Percentiles rank a stretch among this genome's conserved stretches.
phyloP scores from a whole-genome alignment of 1,284 basidiomycete genomes.

The Ganoderma multipileum region DNA sequence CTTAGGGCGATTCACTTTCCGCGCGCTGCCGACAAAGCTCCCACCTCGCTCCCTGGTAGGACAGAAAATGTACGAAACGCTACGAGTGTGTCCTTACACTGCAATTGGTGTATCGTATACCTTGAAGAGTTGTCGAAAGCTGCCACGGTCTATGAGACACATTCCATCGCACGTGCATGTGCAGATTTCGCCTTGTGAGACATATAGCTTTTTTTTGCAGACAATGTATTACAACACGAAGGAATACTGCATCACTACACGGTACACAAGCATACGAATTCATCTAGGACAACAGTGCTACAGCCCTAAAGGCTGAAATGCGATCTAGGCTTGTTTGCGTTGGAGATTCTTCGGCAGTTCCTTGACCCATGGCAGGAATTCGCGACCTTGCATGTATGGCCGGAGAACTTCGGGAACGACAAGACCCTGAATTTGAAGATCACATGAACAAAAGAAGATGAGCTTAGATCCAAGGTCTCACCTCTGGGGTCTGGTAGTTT shows the following conservation, averaged over 20 bases:
- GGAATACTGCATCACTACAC: constrained; percentile 5
- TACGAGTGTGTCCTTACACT: too few relatives aligned
- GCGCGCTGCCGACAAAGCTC: too few relatives aligned
- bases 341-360: constrained; percentile 83
- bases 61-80: too few relatives aligned
- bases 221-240: constrained; percentile 4
- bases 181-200: too few relatives aligned
- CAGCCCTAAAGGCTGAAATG: not conserved
- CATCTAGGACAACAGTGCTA: not conserved
- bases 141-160: too few relatives aligned
- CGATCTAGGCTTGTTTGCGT: constrained; percentile 68
- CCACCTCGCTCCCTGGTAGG: too few relatives aligned
- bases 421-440: constrained; percentile 66
- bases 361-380: constrained; percentile 90
- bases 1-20: too few relatives aligned
- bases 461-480: constrained; percentile 46
- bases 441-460: not conserved
- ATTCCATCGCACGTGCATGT: too few relatives aligned
- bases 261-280: not conserved
- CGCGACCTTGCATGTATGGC: constrained; percentile 96
- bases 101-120: too few relatives aligned
- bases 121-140: too few relatives aligned
- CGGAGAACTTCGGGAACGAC: constrained; percentile 88
- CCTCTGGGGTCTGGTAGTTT: constrained; percentile 96
- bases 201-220: too few relatives aligned